Conservation (phyloP, 2,329 filamentous ascomycete genomes). For the Ceratocystis destructans region DNA sequence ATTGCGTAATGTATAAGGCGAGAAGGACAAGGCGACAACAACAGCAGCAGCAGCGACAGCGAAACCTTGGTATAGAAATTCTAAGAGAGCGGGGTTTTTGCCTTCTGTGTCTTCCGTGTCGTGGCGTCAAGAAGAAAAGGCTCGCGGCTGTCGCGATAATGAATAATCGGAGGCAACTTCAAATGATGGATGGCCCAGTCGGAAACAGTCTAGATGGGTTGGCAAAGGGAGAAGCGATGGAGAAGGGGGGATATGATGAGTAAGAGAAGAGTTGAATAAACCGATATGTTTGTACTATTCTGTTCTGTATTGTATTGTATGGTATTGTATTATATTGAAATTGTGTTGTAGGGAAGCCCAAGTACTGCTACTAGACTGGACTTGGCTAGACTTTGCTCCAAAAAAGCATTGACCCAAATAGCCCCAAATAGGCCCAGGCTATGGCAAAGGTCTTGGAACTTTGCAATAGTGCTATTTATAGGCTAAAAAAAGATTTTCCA, state of each 20-base stretch:
- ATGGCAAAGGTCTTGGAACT: not conserved
- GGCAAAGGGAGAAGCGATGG: not conserved
- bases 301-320: no score
- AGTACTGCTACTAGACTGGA: no score
- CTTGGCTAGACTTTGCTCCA: not conserved
- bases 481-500: not conserved
- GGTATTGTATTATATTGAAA: no score
- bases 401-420: slow-evolving; percentile 4
- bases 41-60: not conserved
- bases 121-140: no score
- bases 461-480: not conserved
- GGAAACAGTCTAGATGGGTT: not conserved
- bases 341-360: no score
- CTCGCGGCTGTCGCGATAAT: not conserved
- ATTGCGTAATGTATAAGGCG: not conserved
- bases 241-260: not conserved
- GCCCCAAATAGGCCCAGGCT: not conserved
- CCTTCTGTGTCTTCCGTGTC: not conserved
- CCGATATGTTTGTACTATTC: no score
- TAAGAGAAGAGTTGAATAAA: not conserved
- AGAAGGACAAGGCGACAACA: not conserved
- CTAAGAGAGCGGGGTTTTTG: slow-evolving; percentile 4
- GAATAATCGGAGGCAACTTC: not conserved
- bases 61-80: not conserved
- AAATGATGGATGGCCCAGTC: not conserved